Conservation (phyloP, 352 stramenopile species). For the Globisporangium viniferum region DNA sequence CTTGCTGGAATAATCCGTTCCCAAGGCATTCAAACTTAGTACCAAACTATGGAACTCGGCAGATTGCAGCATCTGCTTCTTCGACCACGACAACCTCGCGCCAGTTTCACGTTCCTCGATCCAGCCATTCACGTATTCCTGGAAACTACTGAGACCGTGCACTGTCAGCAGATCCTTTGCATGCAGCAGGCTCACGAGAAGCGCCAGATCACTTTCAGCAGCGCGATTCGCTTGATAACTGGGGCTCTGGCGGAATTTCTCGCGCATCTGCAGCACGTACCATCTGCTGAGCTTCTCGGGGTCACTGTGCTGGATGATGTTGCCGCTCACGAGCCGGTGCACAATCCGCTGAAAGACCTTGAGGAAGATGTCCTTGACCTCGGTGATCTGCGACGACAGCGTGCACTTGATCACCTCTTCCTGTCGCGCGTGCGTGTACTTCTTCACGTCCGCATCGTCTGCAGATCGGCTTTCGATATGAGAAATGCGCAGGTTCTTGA, state of each 20-base stretch:
- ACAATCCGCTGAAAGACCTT: constrained; percentile 62
- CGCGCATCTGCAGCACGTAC: constrained; percentile 74
- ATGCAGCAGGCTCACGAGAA: constrained; percentile 74
- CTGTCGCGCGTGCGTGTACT: constrained; percentile 79
- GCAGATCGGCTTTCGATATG: constrained; percentile 95
- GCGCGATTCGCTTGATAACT: constrained; percentile 62
- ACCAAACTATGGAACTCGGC: constrained; percentile 65
- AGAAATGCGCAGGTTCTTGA: constrained; percentile 93
- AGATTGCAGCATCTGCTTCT: constrained; percentile 72
- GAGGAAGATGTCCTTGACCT: constrained; percentile 64
- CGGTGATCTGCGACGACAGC: constrained; percentile 51
- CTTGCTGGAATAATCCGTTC: constrained; percentile 18
- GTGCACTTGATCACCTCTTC: constrained; percentile 83
- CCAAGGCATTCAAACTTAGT: constrained; percentile 34
- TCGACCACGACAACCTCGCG: constrained; percentile 68
- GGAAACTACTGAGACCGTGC: constrained; percentile 75
- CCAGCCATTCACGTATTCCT: constrained; percentile 62
- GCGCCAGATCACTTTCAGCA: constrained; percentile 71
- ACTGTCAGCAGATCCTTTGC: constrained; percentile 73
- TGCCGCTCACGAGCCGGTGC: constrained; percentile 42
- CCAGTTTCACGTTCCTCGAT: constrained; percentile 44
- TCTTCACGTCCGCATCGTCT: constrained; percentile 93
- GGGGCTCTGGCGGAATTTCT: constrained; percentile 67
- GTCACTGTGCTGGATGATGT: constrained; percentile 69
- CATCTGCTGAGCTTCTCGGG: constrained; percentile 76